These are phyloP conservation scores for Triticum timopheevii DNA, from an alignment of 176 grass and related monocot species.

Conservation along the genomic window DNA sequence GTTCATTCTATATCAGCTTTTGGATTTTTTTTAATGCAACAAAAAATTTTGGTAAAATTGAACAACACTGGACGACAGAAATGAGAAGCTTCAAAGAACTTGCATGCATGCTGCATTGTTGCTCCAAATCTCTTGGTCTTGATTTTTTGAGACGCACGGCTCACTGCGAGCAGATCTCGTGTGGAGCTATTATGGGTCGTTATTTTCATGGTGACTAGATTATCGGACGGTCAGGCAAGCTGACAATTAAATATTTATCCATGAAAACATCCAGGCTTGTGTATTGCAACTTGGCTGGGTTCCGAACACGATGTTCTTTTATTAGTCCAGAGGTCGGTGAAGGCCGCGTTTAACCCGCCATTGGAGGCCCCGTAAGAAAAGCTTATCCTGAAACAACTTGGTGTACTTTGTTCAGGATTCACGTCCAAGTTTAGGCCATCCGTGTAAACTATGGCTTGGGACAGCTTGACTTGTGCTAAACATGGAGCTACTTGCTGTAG, in stretches of 20 bases:
- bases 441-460: slow-evolving; percentile 3
- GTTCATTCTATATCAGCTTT: too few relatives aligned
- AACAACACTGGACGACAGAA: too few relatives aligned
- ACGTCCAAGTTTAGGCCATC: slow-evolving; percentile 28
- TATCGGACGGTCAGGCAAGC: not conserved
- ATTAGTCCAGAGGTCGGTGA: not conserved
- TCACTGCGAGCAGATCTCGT: slow-evolving; percentile 33
- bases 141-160: slow-evolving; percentile 20
- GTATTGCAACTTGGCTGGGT: slow-evolving; percentile 19
- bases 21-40: not conserved
- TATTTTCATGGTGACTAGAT: slow-evolving; percentile 9
- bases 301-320: not conserved
- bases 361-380: not conserved
- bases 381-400: slow-evolving; percentile 9
- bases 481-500: not conserved
- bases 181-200: not conserved
- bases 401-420: slow-evolving; percentile 19
- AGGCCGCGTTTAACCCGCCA: not conserved
- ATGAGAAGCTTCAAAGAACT: too few relatives aligned
- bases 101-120: too few relatives aligned
- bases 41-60: not conserved
- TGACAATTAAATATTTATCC: not conserved
- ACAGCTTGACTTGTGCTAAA: not conserved
- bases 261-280: not conserved
- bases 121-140: slow-evolving; percentile 4